Base-by-base conservation (phyloP, 2,329 filamentous ascomycete species). In the Exophiala dermatitidis region DNA sequence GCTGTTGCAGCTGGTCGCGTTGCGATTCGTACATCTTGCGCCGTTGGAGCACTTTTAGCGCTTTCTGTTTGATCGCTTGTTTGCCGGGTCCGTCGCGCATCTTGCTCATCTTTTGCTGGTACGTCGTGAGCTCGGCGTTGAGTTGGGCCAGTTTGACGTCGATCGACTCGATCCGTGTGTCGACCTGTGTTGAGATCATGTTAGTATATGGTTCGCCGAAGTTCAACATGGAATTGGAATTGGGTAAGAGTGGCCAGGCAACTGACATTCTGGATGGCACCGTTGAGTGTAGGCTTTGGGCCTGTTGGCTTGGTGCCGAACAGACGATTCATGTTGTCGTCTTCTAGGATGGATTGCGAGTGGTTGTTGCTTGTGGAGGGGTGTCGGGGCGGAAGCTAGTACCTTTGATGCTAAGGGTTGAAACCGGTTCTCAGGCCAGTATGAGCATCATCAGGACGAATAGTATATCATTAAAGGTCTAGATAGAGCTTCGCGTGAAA, bases 1-100 rank as follows among this genome's bases (percentile, higher is more conserved):
- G 93, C 61, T 85, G 81, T 72, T 95, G 87, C 50, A 97, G 83
- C 73, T 97, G 90, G 66, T 96, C 90, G 61, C 91, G 88, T 72
- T 96, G 90, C 2, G 82, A 79, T 73, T 98, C 93, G 81, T 95
- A 95, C 72, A 90, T 85, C 69, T 95, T 95, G 63, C 91, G 86
- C 54, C 90, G 86, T 73, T 95, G 89, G 2, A 97, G 84, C 7
- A 97, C 84, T 66, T 95, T 95, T 65, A 95, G 84, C 1, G 91
- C 91, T 67, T 96, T 96, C 66, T 94, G 85, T 69, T 93, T 94
- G 64, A 98, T 83, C 31, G 91, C 90, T 9, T 82, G 85, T 71
- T 97, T 96, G 62, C 90, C 93, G 0, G 91, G 90, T 0, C 93
- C 93, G 60, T 96, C 90, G 71, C 90, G 89, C 90, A 97, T 94